A percentile compares a stretch with the other conserved stretches of the same genome.
These are phyloP conservation scores for Chytridium lagenaria DNA, from an alignment of 371 early-diverging fungal genomes.

Conservation along the genomic window DNA sequence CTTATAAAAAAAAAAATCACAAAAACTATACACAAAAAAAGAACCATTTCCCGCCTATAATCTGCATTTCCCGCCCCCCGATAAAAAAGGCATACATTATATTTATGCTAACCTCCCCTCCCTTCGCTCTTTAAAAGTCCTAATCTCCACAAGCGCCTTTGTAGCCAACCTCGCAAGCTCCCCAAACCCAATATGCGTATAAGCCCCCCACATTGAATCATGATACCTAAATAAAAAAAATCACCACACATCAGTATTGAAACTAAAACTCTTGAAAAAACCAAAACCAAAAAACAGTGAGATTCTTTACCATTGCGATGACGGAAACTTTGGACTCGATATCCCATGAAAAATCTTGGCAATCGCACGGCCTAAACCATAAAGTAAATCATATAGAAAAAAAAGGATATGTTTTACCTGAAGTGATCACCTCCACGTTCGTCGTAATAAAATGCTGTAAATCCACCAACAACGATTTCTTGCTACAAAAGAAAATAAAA, in stretches of 20 bases:
- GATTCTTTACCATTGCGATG: conserved; percentile 52
- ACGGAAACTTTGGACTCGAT: conserved; percentile 58
- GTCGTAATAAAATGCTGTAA: conserved; percentile 49
- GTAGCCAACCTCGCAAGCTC: conserved; percentile 40
- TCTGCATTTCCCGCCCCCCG: too few relatives aligned
- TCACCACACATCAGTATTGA: neutral
- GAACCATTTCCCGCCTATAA: too few relatives aligned
- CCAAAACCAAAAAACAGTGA: neutral
- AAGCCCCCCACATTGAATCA: conserved; percentile 42
- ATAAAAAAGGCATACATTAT: too few relatives aligned
- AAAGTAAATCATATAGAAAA: too few relatives aligned
- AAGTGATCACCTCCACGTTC: conserved; percentile 49
- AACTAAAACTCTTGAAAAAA: neutral
- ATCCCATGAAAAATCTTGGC: conserved; percentile 71
- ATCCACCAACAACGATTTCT: conserved; percentile 42
- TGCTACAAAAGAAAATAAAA: conserved; percentile 31
- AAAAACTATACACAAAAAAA: too few relatives aligned
- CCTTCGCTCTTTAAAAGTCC: too few relatives aligned
- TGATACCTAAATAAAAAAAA: conserved; percentile 27
- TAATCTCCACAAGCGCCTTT: conserved; percentile 28
- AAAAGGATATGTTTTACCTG: too few relatives aligned
- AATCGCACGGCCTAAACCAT: conserved; percentile 60
- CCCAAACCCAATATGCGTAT: conserved; percentile 42
- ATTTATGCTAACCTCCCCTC: too few relatives aligned
- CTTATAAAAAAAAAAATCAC: too few relatives aligned